phyloP scores from a whole-genome alignment of 2,329 filamentous ascomycete genomes.

The Aspergillus latus region DNA sequence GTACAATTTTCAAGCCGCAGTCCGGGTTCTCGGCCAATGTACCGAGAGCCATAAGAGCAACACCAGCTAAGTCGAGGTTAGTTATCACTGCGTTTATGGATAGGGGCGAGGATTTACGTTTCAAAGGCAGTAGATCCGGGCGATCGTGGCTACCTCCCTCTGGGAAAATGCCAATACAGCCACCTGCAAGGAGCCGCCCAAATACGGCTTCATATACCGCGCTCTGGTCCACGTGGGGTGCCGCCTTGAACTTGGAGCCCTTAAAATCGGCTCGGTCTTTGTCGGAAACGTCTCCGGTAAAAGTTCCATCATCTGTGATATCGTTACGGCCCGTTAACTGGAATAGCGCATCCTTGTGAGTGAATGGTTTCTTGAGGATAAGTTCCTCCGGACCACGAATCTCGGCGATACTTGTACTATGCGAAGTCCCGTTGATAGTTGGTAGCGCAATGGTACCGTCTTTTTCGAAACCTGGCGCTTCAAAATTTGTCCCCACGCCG shows the following conservation, averaged over 20 bases:
- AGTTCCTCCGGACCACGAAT: conserved; percentile 79
- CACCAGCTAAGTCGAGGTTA: conserved; percentile 62
- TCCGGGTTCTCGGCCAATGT: conserved; percentile 81
- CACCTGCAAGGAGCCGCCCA: conserved; percentile 73
- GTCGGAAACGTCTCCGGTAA: conserved; percentile 55
- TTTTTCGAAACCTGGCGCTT: conserved; percentile 66
- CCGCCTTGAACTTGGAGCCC: conserved; percentile 81
- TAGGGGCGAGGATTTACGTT: conserved; percentile 50
- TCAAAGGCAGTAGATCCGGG: conserved; percentile 84
- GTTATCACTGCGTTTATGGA: background rate
- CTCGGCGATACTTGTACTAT: conserved; percentile 79
- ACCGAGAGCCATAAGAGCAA: conserved; percentile 96
- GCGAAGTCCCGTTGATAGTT: conserved; percentile 74
- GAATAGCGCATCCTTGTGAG: conserved; percentile 68
- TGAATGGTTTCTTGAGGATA: conserved; percentile 83
- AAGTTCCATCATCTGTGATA: conserved; percentile 64
- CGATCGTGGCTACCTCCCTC: conserved; percentile 96
- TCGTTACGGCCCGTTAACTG: conserved; percentile 82
- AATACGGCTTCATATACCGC: conserved; percentile 94
- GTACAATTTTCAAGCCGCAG: conserved; percentile 90
- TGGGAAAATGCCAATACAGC: conserved; percentile 94
- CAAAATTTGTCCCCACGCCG: conserved; percentile 79
- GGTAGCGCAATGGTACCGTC: conserved; percentile 87
- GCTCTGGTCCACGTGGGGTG: conserved; percentile 91
- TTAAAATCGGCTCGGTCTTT: conserved; percentile 60